phyloP scores from a whole-genome alignment of 257 asterid species.

The Nicotiana tomentosiformis region DNA sequence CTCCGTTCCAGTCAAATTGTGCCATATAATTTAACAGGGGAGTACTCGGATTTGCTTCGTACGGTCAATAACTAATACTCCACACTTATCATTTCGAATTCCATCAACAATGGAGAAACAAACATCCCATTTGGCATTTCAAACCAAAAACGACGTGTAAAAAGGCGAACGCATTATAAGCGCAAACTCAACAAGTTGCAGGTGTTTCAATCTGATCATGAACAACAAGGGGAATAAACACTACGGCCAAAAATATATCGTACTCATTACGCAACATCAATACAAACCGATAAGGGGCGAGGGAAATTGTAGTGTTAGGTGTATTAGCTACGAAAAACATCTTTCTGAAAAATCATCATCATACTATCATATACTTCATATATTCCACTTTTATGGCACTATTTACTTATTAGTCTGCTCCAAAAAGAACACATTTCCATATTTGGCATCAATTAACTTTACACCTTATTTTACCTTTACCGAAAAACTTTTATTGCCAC shows the following conservation, averaged over 20 bases:
- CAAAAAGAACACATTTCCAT: too few relatives aligned
- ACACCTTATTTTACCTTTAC: too few relatives aligned
- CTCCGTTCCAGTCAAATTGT: too few relatives aligned
- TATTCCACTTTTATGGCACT: too few relatives aligned
- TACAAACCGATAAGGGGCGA: not conserved
- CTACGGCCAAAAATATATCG: not conserved
- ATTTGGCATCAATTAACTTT: too few relatives aligned
- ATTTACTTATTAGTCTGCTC: too few relatives aligned
- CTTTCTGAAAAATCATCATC: not conserved
- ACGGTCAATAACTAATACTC: not conserved
- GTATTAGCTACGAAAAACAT: not conserved
- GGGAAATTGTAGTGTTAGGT: not conserved
- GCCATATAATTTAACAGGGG: too few relatives aligned
- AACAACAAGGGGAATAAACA: not conserved
- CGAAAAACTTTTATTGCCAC: too few relatives aligned
- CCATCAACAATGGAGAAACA: not conserved
- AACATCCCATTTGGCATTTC: not conserved
- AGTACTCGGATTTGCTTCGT: not conserved
- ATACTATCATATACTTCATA: too few relatives aligned
- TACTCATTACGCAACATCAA: not conserved
- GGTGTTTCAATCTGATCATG: not conserved
- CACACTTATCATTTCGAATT: not conserved
- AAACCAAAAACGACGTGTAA: not conserved
- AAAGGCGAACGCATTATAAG: not conserved
- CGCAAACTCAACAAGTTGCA: not conserved